Evolutionary conservation across 2,329 filamentous ascomycete species (phyloP), one percentile per base, ranked within the genome.

Genomic region (Fusarium goolgardi): DNA sequence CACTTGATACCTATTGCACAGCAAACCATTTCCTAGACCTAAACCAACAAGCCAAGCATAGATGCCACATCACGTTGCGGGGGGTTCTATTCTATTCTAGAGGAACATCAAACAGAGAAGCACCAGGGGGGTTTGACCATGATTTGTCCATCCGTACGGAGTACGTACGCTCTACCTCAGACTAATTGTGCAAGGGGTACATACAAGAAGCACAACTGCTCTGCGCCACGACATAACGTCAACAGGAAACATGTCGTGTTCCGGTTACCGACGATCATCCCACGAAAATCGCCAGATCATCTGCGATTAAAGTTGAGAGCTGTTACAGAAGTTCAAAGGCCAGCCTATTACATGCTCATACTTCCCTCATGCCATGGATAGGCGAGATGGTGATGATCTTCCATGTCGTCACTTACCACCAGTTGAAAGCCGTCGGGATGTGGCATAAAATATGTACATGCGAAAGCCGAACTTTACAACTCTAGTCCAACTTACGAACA

Each of bases 201-300:
- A 41, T 18, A 57, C 37, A 49, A 18, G 15, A 34, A 34, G 46
- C 62, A 70, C 46, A 45, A 59, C 27, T 41, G 32, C 53, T 43
- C 55, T 47, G 62, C 34, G 39, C 56, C 41, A 55, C 47, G 41
- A 51, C 43, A 66, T 35, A 54, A 49, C 51, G 54, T 57, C 46
- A 65, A 69, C 20, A 60, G 53, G 66, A 69, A 66, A 69, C 66
- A 69, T 50, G 53, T 50, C 51, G 44, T 41, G 55, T 69, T 63
- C 55, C 61, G 65, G 43, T 55, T 67, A 40, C 51, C 44, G 66
- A 53, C 45, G 63, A 69, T 69, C 66, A 67, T 55, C 37, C 49
- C 57, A 56, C 37, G 31, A 39, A 41, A 52, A 27, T 31, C 43
- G 18, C 37, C 46, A 66, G 34, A 63, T 55, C 45, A 46, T 61